These are phyloP conservation scores for Aspergillus conjunctus DNA, from an alignment of 495 filamentous ascomycete genomes.

Conservation along the genomic window DNA sequence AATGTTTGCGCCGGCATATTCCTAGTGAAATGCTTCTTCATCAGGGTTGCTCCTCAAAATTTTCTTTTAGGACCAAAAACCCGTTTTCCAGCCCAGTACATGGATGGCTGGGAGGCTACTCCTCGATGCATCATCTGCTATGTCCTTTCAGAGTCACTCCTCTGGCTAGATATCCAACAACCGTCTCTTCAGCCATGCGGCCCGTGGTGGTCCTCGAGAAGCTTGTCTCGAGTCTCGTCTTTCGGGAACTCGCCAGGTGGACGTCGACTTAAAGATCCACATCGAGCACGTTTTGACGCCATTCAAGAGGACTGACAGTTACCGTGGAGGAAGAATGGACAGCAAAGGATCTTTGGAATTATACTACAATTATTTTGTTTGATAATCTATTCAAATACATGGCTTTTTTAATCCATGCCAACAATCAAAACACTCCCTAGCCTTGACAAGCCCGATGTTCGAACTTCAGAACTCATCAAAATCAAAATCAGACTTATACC, in stretches of 20 bases:
- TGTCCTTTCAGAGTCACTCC: neutral
- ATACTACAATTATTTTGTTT: neutral
- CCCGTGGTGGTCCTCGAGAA: too few species aligned
- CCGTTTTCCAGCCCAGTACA: neutral
- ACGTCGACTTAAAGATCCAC: neutral
- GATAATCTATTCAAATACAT: constrained; percentile 3
- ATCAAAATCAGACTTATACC: neutral
- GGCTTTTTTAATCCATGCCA: neutral
- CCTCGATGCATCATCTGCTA: neutral
- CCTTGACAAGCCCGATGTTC: neutral
- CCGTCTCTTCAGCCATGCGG: too few species aligned
- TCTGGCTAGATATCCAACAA: too few species aligned
- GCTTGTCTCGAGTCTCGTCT: too few species aligned
- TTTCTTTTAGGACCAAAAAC: neutral
- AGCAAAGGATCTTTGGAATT: neutral
- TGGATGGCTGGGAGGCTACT: neutral
- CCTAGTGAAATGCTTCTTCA: neutral
- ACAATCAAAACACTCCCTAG: neutral
- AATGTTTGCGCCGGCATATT: neutral
- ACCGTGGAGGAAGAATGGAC: neutral
- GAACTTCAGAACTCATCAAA: neutral
- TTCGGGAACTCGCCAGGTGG: too few species aligned
- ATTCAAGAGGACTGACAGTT: neutral
- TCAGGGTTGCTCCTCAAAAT: neutral
- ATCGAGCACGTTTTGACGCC: neutral